These are phyloP conservation scores for Elaphomyces granulatus DNA, from an alignment of 495 filamentous ascomycete species.

Conservation along the genomic window DNA sequence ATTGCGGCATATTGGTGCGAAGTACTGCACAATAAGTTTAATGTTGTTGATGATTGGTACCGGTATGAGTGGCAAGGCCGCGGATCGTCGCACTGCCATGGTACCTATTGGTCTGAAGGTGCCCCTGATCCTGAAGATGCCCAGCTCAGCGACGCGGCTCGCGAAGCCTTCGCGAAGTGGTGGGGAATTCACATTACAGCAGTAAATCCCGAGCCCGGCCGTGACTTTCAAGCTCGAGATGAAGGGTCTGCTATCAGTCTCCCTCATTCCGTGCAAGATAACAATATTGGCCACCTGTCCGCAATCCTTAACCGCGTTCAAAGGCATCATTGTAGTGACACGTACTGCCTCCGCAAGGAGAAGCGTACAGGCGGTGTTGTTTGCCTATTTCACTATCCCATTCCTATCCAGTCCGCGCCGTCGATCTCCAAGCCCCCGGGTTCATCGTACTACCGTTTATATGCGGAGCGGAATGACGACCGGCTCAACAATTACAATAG, in stretches of 20 bases:
- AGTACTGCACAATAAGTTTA: background rate
- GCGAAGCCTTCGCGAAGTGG: background rate
- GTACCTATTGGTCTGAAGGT: background rate
- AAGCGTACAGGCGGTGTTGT: background rate
- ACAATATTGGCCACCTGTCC: background rate
- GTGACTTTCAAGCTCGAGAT: background rate
- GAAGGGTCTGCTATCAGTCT: background rate
- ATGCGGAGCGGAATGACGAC: background rate
- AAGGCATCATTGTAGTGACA: background rate
- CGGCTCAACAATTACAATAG: background rate
- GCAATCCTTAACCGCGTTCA: background rate
- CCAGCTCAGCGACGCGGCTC: background rate
- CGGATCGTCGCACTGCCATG: background rate
- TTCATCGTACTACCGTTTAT: background rate
- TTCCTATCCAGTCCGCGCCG: too few species aligned
- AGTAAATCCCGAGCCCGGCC: background rate
- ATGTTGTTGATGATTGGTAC: background rate
- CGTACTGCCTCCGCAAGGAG: background rate
- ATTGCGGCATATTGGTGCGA: background rate
- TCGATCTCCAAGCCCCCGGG: background rate
- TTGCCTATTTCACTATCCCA: too few species aligned
- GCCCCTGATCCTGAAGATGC: background rate
- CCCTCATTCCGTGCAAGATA: background rate
- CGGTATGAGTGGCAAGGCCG: background rate
- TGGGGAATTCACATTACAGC: background rate